A percentile compares a stretch with the other conserved stretches of the same genome.
Evolutionary conservation across 306 rosid species (phyloP).

Genomic region (Inga laurina): DNA sequence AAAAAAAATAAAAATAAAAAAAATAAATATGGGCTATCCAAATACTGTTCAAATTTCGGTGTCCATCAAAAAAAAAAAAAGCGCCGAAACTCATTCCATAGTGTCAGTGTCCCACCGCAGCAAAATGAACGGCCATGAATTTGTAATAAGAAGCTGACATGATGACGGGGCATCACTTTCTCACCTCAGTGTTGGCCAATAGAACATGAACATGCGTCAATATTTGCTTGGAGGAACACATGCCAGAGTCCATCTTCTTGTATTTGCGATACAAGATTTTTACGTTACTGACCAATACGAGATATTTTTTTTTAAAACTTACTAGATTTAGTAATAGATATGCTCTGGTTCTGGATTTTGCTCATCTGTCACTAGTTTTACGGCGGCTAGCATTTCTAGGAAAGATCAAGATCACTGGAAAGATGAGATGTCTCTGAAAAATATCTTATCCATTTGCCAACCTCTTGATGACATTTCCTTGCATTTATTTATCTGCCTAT

Average conservation of each 20-base stretch:
- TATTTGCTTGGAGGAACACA: not conserved
- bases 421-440: not conserved
- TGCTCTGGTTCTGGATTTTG: not conserved
- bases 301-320: not conserved
- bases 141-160: constrained; percentile 8
- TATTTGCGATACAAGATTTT: not conserved
- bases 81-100: not conserved
- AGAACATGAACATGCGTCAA: not conserved
- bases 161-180: constrained; percentile 16
- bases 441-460: not conserved
- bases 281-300: not conserved
- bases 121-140: constrained; percentile 40
- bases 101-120: not conserved
- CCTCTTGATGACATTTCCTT: not conserved
- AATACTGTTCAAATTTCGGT: no score
- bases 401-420: not conserved
- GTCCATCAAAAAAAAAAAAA: no score
- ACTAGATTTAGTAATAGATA: not conserved
- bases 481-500: not conserved
- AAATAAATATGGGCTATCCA: no score
- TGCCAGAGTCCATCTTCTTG: not conserved
- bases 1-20: no score
- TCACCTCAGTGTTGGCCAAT: not conserved
- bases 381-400: not conserved
- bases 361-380: not conserved